Evolutionary conservation across 2,329 filamentous ascomycete species (phyloP).

Genomic region (Mycogone perniciosa): DNA sequence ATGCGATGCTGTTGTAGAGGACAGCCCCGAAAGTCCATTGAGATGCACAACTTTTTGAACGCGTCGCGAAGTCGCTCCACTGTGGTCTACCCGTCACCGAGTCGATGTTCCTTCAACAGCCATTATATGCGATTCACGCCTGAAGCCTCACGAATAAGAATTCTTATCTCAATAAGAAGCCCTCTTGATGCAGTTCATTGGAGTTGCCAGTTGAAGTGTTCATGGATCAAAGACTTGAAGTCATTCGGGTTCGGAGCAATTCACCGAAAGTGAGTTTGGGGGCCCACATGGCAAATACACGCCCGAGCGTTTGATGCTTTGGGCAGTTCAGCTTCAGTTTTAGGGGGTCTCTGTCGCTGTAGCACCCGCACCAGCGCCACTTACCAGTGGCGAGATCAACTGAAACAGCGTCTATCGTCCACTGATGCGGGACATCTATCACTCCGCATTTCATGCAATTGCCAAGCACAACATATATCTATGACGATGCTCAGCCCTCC

Average conservation of each 20-base stretch:
- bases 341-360: neutral
- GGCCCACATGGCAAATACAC: neutral
- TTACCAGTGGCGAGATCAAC: neutral
- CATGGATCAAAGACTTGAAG: neutral
- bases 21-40: neutral
- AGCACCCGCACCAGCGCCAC: neutral
- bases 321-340: neutral
- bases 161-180: neutral
- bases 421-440: neutral
- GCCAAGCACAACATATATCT: neutral
- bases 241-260: neutral
- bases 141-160: neutral
- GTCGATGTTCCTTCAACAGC: neutral
- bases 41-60: neutral
- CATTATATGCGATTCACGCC: slow-evolving; percentile 1
- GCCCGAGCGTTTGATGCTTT: too few relatives aligned
- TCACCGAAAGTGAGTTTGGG: neutral
- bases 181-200: neutral
- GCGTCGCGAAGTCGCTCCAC: neutral
- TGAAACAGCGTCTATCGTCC: neutral
- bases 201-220: neutral
- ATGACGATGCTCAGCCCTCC: slow-evolving; percentile 5
- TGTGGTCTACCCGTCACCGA: slow-evolving; percentile 7
- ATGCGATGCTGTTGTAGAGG: neutral
- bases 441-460: neutral